Percentiles rank a stretch among this genome's conserved stretches.
phyloP scores from a whole-genome alignment of 1,139 yeast species.

The Starmera stellimalicola region DNA sequence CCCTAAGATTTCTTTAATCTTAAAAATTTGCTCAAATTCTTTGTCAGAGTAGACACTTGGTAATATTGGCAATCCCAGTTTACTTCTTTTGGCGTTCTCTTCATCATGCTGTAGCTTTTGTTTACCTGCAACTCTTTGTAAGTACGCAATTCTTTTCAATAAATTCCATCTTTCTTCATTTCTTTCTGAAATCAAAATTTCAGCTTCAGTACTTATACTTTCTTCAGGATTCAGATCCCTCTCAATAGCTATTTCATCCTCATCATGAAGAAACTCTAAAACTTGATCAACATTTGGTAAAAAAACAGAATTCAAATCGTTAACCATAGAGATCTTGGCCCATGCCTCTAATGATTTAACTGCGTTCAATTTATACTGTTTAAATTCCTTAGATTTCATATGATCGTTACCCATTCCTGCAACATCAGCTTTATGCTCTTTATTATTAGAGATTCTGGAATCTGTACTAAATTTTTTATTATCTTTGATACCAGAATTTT shows the following conservation, averaged over 20 bases:
- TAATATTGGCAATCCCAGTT: slow-evolving; percentile 11
- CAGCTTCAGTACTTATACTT: slow-evolving; percentile 30
- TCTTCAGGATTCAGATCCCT: slow-evolving; percentile 3
- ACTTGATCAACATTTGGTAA: slow-evolving; percentile 54
- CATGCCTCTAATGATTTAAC: slow-evolving; percentile 44
- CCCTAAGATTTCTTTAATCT: neutral
- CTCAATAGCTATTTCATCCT: slow-evolving; percentile 25
- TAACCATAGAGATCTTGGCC: slow-evolving; percentile 38
- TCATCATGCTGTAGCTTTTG: slow-evolving; percentile 17
- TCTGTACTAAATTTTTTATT: slow-evolving; percentile 75
- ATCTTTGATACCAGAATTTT: slow-evolving; percentile 77
- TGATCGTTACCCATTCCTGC: slow-evolving; percentile 67
- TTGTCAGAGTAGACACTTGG: neutral
- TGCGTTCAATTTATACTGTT: slow-evolving; percentile 43
- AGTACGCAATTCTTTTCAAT: slow-evolving; percentile 57
- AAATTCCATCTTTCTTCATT: slow-evolving; percentile 58
- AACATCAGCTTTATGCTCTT: slow-evolving; percentile 60
- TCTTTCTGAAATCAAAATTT: slow-evolving; percentile 32
- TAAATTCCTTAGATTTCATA: slow-evolving; percentile 32
- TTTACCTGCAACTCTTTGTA: slow-evolving; percentile 34
- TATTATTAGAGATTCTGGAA: slow-evolving; percentile 64
- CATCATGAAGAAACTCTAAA: slow-evolving; percentile 41
- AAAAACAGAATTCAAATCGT: slow-evolving; percentile 30
- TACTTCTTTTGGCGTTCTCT: slow-evolving; percentile 15
- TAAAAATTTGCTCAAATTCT: neutral